Conservation (phyloP, 768 basidiomycete species). For the Leucocoprinus sp. region DNA sequence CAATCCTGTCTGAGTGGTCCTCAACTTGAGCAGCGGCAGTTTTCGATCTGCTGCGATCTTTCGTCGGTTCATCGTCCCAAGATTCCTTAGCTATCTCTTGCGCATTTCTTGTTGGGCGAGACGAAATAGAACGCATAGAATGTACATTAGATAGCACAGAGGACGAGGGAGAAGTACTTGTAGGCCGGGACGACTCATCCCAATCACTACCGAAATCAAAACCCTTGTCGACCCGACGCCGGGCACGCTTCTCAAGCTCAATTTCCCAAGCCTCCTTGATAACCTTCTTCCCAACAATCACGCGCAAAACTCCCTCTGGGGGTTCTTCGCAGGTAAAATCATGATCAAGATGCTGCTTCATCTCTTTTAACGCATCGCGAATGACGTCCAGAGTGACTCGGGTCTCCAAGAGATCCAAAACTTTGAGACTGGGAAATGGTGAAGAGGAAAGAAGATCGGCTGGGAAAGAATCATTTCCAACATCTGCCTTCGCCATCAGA, state of each 20-base stretch:
- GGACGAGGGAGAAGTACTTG: slow-evolving; percentile 8
- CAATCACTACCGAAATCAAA: slow-evolving; percentile 24
- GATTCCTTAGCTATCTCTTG: slow-evolving; percentile 47
- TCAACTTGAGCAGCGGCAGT: slow-evolving; percentile 33
- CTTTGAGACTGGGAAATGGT: slow-evolving; percentile 41
- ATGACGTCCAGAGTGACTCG: slow-evolving; percentile 41
- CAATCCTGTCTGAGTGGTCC: slow-evolving; percentile 4
- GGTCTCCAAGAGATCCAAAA: slow-evolving; percentile 65
- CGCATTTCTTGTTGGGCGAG: slow-evolving; percentile 7
- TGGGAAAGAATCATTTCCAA: slow-evolving; percentile 55
- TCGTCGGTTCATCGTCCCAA: slow-evolving; percentile 80
- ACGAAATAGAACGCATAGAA: slow-evolving; percentile 10
- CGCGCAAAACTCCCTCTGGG: slow-evolving; percentile 39
- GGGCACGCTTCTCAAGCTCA: slow-evolving; percentile 52
- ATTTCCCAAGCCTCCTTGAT: slow-evolving; percentile 76
- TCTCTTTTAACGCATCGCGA: slow-evolving; percentile 32
- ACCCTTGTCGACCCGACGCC: slow-evolving; percentile 29
- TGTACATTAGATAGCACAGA: slow-evolving; percentile 4
- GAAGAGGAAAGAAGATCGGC: slow-evolving; percentile 25
- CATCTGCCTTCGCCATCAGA: slow-evolving; percentile 43
- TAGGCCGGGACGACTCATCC: slow-evolving; percentile 15
- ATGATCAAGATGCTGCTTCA: slow-evolving; percentile 46
- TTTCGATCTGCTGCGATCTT: slow-evolving; percentile 58
- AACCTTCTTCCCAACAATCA: slow-evolving; percentile 64
- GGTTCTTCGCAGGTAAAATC: slow-evolving; percentile 49